Evolutionary conservation across 306 rosid species (phyloP).

Genomic region (Hippophae rhamnoides): DNA sequence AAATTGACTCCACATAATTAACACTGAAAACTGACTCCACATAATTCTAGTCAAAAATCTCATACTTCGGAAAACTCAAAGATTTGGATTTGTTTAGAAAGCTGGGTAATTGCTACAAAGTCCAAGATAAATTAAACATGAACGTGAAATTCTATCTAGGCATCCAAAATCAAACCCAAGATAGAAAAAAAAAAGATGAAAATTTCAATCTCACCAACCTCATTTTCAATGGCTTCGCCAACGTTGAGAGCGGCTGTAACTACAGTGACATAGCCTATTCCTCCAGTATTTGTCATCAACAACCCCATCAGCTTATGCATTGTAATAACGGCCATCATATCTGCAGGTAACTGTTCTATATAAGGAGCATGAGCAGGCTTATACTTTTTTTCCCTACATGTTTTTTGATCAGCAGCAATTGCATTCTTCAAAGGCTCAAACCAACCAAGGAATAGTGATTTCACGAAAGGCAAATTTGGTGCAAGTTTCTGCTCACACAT

Average conservation of each 20-base stretch:
- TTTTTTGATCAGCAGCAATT: constrained; percentile 48
- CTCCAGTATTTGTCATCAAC: constrained; percentile 63
- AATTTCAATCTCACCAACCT: constrained; percentile 37
- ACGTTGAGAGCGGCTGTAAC: constrained; percentile 68
- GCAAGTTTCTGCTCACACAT: constrained; percentile 90
- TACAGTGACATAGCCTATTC: constrained; percentile 53
- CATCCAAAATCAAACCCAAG: neutral
- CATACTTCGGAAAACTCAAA: too few species aligned
- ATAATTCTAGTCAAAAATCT: too few species aligned
- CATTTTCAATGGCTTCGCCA: constrained; percentile 90
- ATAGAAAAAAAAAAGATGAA: constrained; percentile 3
- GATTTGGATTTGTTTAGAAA: too few species aligned
- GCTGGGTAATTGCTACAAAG: neutral
- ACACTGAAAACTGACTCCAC: too few species aligned
- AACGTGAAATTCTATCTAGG: neutral
- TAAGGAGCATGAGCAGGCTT: constrained; percentile 40
- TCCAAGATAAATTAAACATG: neutral
- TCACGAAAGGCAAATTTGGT: constrained; percentile 81
- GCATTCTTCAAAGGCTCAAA: constrained; percentile 75
- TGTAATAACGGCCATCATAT: constrained; percentile 84
- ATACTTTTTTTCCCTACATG: constrained; percentile 7
- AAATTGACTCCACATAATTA: too few species aligned
- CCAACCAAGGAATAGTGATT: constrained; percentile 90
- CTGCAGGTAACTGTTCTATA: constrained; percentile 51
- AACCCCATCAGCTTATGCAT: constrained; percentile 96